phyloP scores from a whole-genome alignment of 257 asterid genomes.

The Jaltomata sinuosa region DNA sequence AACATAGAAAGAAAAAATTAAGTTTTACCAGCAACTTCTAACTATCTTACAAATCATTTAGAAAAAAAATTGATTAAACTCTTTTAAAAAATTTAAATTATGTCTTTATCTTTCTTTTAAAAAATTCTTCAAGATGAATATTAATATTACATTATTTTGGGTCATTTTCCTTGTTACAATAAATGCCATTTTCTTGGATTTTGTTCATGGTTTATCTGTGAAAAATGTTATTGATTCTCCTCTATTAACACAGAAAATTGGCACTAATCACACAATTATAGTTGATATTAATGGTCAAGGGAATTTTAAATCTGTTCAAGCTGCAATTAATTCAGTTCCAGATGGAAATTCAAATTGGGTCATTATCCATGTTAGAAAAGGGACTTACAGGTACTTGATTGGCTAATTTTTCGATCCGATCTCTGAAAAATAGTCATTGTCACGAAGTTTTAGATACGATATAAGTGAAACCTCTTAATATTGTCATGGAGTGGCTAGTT shows the following conservation, averaged over 20 bases:
- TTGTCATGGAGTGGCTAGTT: too few relatives aligned
- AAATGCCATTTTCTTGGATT: slow-evolving; percentile 12
- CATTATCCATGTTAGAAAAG: slow-evolving; percentile 51
- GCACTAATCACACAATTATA: slow-evolving; percentile 21
- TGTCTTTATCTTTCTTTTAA: neutral
- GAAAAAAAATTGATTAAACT: too few relatives aligned
- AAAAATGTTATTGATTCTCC: slow-evolving; percentile 38
- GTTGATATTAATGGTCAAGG: slow-evolving; percentile 65
- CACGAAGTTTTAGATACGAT: neutral
- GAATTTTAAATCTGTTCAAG: slow-evolving; percentile 50
- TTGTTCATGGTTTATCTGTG: slow-evolving; percentile 26
- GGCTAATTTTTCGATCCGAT: neutral
- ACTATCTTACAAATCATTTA: neutral
- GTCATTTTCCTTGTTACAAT: slow-evolving; percentile 13
- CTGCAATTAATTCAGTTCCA: slow-evolving; percentile 68
- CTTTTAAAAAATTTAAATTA: neutral
- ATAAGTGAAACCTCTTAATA: neutral
- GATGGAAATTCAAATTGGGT: slow-evolving; percentile 60
- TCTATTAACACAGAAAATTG: slow-evolving; percentile 31
- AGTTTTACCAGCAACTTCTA: neutral
- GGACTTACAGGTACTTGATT: slow-evolving; percentile 50
- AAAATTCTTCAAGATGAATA: neutral
- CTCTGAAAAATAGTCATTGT: neutral
- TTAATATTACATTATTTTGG: neutral
- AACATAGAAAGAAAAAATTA: slow-evolving; percentile 2